Percentiles rank a stretch among this genome's conserved stretches.
Conservation (phyloP, 2,329 filamentous ascomycete species). For the Diaporthe citrichinensis region DNA sequence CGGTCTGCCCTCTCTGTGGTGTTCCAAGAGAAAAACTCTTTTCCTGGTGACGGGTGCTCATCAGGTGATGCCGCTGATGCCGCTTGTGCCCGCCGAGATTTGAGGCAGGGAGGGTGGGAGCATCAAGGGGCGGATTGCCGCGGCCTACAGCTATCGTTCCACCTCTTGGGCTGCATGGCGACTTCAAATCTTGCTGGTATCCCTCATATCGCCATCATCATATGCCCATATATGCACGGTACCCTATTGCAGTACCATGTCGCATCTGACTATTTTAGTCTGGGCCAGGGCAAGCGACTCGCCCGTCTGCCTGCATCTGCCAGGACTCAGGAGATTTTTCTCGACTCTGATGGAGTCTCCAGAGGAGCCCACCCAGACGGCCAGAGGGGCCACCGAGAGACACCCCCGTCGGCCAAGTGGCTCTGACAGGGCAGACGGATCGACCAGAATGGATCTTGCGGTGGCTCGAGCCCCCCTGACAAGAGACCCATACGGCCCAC, state of each 20-base stretch:
- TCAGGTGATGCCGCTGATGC: constrained; percentile 28
- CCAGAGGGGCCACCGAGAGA: neutral
- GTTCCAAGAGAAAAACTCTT: constrained; percentile 4
- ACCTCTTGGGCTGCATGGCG: neutral
- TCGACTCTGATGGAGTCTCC: constrained; percentile 13
- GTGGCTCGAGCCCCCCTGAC: constrained; percentile 37
- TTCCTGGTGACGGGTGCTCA: neutral
- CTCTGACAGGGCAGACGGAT: constrained; percentile 32
- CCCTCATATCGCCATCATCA: constrained; percentile 12
- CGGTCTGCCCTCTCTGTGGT: constrained; percentile 17
- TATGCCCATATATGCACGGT: constrained; percentile 28
- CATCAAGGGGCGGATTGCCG: constrained; percentile 8
- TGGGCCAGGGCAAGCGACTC: neutral
- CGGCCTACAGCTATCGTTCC: constrained; percentile 3
- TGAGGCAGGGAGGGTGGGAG: neutral
- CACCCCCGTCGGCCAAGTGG: constrained; percentile 32
- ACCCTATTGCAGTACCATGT: constrained; percentile 24
- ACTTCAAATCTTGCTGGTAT: neutral
- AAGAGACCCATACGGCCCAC: constrained; percentile 36
- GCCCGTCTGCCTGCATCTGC: constrained; percentile 25
- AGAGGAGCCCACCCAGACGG: constrained; percentile 9
- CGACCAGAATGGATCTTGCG: constrained; percentile 32
- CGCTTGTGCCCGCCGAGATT: constrained; percentile 24
- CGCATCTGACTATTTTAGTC: constrained; percentile 11
- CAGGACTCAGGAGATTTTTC: constrained; percentile 32